These are phyloP conservation scores for Syzygium oleosum DNA, from an alignment of 345 rosid species.

Conservation along the genomic window DNA sequence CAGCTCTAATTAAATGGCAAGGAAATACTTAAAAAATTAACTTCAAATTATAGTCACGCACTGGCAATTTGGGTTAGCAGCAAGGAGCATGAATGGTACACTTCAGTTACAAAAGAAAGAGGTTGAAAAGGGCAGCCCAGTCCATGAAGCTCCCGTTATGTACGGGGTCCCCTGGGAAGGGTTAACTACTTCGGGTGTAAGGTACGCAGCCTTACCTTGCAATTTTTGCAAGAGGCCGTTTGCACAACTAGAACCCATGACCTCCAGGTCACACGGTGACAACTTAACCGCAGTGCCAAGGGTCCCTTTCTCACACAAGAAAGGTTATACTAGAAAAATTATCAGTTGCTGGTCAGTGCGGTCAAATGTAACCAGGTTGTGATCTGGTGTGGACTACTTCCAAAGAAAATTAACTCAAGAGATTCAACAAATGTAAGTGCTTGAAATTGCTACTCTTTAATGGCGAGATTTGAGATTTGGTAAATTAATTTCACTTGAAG, in stretches of 20 bases:
- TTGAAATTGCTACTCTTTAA: background rate
- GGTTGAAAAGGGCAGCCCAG: background rate
- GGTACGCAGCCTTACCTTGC: background rate
- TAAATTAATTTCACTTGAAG: background rate
- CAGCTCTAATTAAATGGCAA: background rate
- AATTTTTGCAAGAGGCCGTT: background rate
- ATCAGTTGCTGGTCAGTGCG: background rate
- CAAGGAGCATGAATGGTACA: background rate
- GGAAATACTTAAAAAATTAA: background rate
- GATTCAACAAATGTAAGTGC: background rate
- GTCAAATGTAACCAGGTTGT: background rate
- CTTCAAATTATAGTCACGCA: background rate
- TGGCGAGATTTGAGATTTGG: background rate
- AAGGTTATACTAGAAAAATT: background rate
- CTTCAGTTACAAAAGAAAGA: background rate
- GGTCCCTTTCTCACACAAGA: background rate
- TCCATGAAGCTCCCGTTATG: background rate
- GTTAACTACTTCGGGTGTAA: background rate
- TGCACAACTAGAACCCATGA: background rate
- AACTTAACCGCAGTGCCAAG: background rate
- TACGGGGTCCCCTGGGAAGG: background rate
- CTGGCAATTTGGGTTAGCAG: background rate
- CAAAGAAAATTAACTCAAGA: background rate
- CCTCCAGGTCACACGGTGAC: background rate
- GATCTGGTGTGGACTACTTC: background rate